Evolutionary conservation across 2,329 filamentous ascomycete species (phyloP), one percentile per base, ranked within the genome.

Genomic region (Colletotrichum gigasporum): DNA sequence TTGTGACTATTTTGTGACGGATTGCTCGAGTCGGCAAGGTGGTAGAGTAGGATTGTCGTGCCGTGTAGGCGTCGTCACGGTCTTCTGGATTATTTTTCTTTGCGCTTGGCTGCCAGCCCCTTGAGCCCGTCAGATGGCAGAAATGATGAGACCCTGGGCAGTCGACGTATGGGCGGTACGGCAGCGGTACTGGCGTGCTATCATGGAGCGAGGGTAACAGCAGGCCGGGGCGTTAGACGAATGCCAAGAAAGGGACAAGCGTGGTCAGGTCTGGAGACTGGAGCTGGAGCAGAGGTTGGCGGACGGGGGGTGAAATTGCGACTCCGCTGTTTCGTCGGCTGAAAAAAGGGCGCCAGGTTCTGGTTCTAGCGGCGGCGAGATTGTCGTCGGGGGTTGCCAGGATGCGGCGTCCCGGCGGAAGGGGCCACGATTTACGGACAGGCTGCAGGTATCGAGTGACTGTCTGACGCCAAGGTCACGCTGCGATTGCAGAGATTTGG

Each of bases 251-350:
- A 39, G 30, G 50, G 59, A 32, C 58, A 34, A 56, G 58, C 34
- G 58, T 51, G 44, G 50, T 37, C 37, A 30, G 51, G 48, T 61
- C 50, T 52, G 58, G 58, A 63, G 45, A 47, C 41, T 10, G 56
- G 39, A 34, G 37, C 32, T 28, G 32, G 34, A 39, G 42, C 22
- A 50, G 41, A 26, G 18, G 54, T 22, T 50, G 54, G 47, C 34
- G 42, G 59, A 52, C 50, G 50, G 58, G 63, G 63, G 50, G 37
- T 52, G 50, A 63, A 63, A 65, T 65, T 65, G 58, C 63, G 63
- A 65, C 63, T 63, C 58, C 58, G 61, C 61, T 64, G 57, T 65
- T 62, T 57, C 63, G 50, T 56, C 63, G 63, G 57, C 57, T 65
- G 57, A 51, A 45, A 26, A 56, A 52, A 44, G 63, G 58, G 50